Evolutionary conservation across 106 monocot genomes (phyloP).

Genomic region (Ottelia alismoides): DNA sequence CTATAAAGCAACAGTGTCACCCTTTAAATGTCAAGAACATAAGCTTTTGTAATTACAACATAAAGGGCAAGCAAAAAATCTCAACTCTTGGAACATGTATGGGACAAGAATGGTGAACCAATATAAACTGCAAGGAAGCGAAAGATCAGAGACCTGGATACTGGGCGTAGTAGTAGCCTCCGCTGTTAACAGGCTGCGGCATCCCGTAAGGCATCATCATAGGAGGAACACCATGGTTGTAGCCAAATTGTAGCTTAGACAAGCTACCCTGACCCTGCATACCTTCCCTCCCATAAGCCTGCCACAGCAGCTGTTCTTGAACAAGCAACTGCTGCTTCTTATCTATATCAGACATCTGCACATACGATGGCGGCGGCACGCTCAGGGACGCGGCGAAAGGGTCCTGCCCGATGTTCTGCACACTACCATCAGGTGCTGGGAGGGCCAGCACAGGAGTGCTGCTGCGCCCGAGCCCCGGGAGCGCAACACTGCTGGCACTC

Average conservation of each 20-base stretch:
- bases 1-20: too few relatives aligned
- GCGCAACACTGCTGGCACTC: conserved; percentile 68
- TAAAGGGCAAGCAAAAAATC: too few relatives aligned
- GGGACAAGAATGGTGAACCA: too few relatives aligned
- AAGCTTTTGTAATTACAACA: too few relatives aligned
- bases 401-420: conserved; percentile 37
- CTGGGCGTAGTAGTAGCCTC: conserved; percentile 5
- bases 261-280: conserved; percentile 49
- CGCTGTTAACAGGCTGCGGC: conserved; percentile 6
- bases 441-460: conserved; percentile 44
- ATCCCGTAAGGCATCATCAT: conserved; percentile 3
- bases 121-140: too few relatives aligned
- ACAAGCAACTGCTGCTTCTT: conserved; percentile 66
- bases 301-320: conserved; percentile 76
- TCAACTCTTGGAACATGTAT: too few relatives aligned
- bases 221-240: conserved; percentile 5
- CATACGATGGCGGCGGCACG: conserved; percentile 68
- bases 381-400: conserved; percentile 69
- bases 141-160: too few relatives aligned
- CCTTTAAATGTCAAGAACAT: too few relatives aligned
- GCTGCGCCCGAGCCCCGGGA: too few relatives aligned
- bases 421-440: conserved; percentile 70
- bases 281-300: conserved; percentile 47
- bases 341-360: conserved; percentile 91
- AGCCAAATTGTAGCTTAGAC: conserved; percentile 9